Conservation (phyloP, 257 asterid genomes). For the Mentha longifolia region DNA sequence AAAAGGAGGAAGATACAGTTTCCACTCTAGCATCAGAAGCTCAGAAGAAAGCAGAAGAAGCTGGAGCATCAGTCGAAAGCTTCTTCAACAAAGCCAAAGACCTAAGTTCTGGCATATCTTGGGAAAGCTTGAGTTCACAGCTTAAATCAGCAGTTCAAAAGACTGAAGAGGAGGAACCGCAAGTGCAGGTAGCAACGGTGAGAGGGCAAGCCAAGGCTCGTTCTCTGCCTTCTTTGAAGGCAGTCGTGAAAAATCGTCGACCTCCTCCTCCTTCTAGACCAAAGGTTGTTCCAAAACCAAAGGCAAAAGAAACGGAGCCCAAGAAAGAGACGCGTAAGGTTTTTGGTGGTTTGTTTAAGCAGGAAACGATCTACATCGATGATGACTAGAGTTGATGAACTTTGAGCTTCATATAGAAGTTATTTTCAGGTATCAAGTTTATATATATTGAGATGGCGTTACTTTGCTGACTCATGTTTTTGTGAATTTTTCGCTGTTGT, state of each 20-base stretch:
- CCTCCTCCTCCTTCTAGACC: conserved; percentile 42
- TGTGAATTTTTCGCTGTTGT: conserved; percentile 30
- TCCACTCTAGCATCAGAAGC: conserved; percentile 54
- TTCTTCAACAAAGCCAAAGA: conserved; percentile 68
- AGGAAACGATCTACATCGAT: conserved; percentile 91
- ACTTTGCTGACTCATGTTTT: conserved; percentile 14
- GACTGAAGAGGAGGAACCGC: conserved; percentile 49
- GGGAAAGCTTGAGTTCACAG: conserved; percentile 60
- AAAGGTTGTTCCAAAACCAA: conserved; percentile 48
- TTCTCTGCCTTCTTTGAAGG: conserved; percentile 70
- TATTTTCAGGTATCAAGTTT: conserved; percentile 31
- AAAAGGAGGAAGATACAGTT: conserved; percentile 48
- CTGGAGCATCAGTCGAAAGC: conserved; percentile 60
- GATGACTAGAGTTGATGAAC: conserved; percentile 55
- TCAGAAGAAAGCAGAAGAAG: conserved; percentile 59
- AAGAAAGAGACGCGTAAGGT: conserved; percentile 70
- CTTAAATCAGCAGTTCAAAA: conserved; percentile 55
- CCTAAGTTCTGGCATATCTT: conserved; percentile 53
- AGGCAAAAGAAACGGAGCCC: conserved; percentile 50
- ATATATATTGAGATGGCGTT: conserved; percentile 25
- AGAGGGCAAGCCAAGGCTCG: conserved; percentile 93
- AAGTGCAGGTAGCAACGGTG: conserved; percentile 73
- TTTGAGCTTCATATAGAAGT: conserved; percentile 29
- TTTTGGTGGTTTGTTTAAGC: conserved; percentile 88
- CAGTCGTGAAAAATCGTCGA: conserved; percentile 54